These are phyloP conservation scores for Ophiostoma sp. DNA, from an alignment of 2,329 filamentous ascomycete species.

Conservation along the genomic window DNA sequence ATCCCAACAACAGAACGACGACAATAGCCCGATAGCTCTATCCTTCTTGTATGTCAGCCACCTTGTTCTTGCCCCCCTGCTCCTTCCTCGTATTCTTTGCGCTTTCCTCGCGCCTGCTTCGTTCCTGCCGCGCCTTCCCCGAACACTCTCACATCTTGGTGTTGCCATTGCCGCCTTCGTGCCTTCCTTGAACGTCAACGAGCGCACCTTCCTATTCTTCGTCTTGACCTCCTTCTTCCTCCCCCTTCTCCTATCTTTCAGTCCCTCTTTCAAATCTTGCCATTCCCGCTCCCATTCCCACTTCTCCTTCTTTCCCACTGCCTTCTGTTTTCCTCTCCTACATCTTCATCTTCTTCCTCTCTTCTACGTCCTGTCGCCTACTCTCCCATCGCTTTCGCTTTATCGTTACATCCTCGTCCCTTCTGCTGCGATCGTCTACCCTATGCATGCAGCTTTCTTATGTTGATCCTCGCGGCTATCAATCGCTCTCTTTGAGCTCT, in stretches of 20 bases:
- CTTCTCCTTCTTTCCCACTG: background rate
- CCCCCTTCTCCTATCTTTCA: background rate
- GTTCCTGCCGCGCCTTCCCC: constrained; percentile 10
- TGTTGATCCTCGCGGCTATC: background rate
- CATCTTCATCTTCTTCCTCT: background rate
- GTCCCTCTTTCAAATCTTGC: background rate
- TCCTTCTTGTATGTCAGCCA: background rate
- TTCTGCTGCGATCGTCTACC: background rate
- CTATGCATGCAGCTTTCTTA: background rate
- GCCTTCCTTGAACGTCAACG: background rate
- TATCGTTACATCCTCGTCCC: background rate
- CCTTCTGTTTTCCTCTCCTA: background rate
- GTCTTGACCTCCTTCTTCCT: background rate
- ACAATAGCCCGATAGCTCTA: background rate
- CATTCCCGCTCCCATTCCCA: background rate
- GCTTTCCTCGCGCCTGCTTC: background rate
- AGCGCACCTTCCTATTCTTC: background rate
- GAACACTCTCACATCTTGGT: background rate
- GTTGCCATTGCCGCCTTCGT: background rate
- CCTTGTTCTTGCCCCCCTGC: background rate
- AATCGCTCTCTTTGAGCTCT: background rate
- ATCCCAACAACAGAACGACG: constrained; percentile 1
- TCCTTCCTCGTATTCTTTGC: background rate
- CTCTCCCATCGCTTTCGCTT: too few species aligned
- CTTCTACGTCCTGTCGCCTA: background rate